Evolutionary conservation across 1,284 basidiomycete species (phyloP).

Genomic region (Malassezia nana): DNA sequence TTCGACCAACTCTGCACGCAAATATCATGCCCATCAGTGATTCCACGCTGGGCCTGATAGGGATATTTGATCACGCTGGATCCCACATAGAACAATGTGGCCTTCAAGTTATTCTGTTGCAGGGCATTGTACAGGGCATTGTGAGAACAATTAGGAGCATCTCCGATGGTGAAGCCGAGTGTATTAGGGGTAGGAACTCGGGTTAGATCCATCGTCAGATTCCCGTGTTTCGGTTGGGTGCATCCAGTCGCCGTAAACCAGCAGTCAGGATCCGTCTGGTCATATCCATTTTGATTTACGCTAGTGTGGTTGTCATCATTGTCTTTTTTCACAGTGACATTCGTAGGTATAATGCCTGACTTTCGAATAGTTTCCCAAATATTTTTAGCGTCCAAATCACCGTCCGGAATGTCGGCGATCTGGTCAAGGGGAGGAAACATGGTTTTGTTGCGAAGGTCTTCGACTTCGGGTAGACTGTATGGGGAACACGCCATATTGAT

Average conservation of each 20-base stretch:
- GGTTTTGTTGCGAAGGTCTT: neutral
- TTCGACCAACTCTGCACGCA: conserved; percentile 50
- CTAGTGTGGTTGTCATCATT: neutral
- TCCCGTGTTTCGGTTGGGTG: conserved; percentile 36
- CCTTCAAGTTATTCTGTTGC: conserved; percentile 14
- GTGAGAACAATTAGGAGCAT: conserved; percentile 36
- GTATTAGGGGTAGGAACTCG: conserved; percentile 50
- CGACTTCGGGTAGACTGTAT: conserved; percentile 26
- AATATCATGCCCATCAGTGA: conserved; percentile 40
- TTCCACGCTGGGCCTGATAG: conserved; percentile 30
- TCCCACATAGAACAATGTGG: conserved; percentile 29
- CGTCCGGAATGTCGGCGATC: conserved; percentile 46
- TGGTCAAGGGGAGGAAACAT: conserved; percentile 43
- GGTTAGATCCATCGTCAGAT: conserved; percentile 46
- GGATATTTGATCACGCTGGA: conserved; percentile 16
- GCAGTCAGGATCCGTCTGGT: conserved; percentile 34
- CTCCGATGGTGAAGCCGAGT: conserved; percentile 30
- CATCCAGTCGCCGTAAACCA: conserved; percentile 36
- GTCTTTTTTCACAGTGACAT: conserved; percentile 21
- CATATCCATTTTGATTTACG: neutral
- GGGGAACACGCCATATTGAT: conserved; percentile 27
- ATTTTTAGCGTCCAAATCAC: conserved; percentile 47
- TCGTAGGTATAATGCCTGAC: conserved; percentile 43
- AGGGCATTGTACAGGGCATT: conserved; percentile 22
- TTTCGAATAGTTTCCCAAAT: conserved; percentile 37